Conservation (phyloP, 768 basidiomycete genomes). For the Leccinum uliginosum region DNA sequence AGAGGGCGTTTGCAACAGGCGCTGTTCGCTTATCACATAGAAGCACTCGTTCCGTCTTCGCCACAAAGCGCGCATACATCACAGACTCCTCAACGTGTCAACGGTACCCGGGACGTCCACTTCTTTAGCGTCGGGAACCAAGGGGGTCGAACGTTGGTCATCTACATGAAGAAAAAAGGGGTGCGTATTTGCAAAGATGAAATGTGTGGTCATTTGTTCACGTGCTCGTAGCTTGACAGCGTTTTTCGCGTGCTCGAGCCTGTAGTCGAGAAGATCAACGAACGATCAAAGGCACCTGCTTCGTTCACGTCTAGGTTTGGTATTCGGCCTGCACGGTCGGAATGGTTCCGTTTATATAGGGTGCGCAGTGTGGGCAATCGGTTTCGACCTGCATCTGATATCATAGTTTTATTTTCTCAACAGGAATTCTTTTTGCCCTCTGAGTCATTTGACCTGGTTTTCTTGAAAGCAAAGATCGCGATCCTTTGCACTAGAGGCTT, state of each 20-base stretch:
- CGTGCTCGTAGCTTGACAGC: conserved; percentile 58
- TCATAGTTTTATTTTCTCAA: background rate
- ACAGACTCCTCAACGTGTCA: conserved; percentile 86
- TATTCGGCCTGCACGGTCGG: conserved; percentile 74
- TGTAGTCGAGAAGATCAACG: conserved; percentile 84
- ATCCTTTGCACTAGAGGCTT: conserved; percentile 93
- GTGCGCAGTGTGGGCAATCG: conserved; percentile 27
- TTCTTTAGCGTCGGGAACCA: conserved; percentile 94
- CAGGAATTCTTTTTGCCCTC: conserved; percentile 90
- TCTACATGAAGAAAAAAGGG: conserved; percentile 96
- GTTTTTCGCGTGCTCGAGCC: conserved; percentile 98
- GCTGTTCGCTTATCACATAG: conserved; percentile 91
- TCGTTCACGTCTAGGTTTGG: conserved; percentile 72
- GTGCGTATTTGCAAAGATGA: conserved; percentile 31
- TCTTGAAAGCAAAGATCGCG: conserved; percentile 90
- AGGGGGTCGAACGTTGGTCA: conserved; percentile 81
- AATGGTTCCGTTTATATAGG: conserved; percentile 94
- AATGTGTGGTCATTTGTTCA: conserved; percentile 10
- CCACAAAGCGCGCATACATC: conserved; percentile 61
- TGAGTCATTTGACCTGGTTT: conserved; percentile 86
- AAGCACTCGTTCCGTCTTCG: conserved; percentile 89
- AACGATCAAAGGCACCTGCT: conserved; percentile 64
- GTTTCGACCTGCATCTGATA: background rate
- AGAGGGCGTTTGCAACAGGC: conserved; percentile 40
- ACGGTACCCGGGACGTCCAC: conserved; percentile 86